Evolutionary conservation across 192 early-diverging fungal genomes (phyloP), one percentile per base, ranked within the genome.

Genomic region (Coemansia sp.): DNA sequence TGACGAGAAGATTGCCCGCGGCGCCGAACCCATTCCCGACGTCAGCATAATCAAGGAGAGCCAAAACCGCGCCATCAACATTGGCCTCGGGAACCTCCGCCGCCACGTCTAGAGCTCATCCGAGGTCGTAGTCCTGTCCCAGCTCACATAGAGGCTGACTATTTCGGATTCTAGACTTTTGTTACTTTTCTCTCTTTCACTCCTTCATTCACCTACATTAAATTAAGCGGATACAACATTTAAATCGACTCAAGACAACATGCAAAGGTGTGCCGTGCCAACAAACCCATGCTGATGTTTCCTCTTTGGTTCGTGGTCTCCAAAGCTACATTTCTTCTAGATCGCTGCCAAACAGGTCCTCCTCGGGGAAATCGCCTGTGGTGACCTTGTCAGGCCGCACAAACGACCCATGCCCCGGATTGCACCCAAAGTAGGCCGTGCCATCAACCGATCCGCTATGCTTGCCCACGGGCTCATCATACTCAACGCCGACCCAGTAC

Each of bases 391-490:
- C 88, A 4, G 96, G 93, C 10, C 94, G 80, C 10, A 96, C 89
- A 75, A 97, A 94, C 0, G 86, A 89, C 18, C 94, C 96, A 53
- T 91, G 81, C 5, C 87, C 86, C 18, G 75, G 57, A 8, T 78
- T 69, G 58, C 86, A 90, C 3, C 72, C 65, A 59, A 98, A 98
- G 56, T 96, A 98, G 7, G 32, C 47, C 14, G 74, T 77, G 8
- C 89, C 90, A 52, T 88, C 74, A 1, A 94, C 87, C 15, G 80
- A 84, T 11, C 96, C 96, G 70, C 95, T 80, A 66, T 98, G 88
- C 68, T 93, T 96, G 22, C 96, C 96, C 35, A 96, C 60, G 0
- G 96, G 96, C 59, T 98, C 96, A 53, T 98, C 96, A 51, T 92
- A 95, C 58, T 94, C 85, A 14, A 98, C 70, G 52, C 96, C 96